These are phyloP conservation scores for Chaetomiaceae sp. DNA, from an alignment of 2,329 filamentous ascomycete genomes.

Conservation along the genomic window DNA sequence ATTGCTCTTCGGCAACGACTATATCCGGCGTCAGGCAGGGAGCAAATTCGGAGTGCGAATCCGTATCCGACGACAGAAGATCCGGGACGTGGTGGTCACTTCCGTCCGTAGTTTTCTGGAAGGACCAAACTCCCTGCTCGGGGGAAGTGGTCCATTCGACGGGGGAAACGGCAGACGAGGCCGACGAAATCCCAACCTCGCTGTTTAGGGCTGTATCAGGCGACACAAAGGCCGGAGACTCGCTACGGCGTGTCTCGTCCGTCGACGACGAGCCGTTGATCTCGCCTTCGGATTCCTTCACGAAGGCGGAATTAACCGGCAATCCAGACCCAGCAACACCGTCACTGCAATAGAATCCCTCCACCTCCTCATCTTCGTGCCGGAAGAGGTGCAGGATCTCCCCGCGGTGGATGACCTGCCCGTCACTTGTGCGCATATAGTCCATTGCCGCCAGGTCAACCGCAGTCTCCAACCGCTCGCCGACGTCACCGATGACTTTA, in stretches of 20 bases:
- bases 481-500: not conserved
- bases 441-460: slow-evolving; percentile 21
- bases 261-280: not conserved
- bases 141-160: not conserved
- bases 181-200: not conserved
- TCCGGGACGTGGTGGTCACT: not conserved
- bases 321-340: not conserved
- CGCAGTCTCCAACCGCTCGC: not conserved
- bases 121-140: not conserved
- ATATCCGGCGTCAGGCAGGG: not conserved
- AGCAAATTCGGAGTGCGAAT: not conserved
- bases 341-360: not conserved
- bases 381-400: slow-evolving; percentile 28
- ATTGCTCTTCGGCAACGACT: not conserved
- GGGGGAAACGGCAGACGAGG: not conserved
- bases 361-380: slow-evolving; percentile 21
- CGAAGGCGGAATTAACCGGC: not conserved
- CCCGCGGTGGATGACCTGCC: slow-evolving; percentile 30
- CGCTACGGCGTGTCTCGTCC: not conserved
- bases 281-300: not conserved
- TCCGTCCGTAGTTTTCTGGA: too few relatives aligned
- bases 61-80: slow-evolving; percentile 3
- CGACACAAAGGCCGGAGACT: not conserved
- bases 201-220: not conserved
- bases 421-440: slow-evolving; percentile 24